Evolutionary conservation across 257 asterid species (phyloP).

Genomic region (Euphrasia confusa): DNA sequence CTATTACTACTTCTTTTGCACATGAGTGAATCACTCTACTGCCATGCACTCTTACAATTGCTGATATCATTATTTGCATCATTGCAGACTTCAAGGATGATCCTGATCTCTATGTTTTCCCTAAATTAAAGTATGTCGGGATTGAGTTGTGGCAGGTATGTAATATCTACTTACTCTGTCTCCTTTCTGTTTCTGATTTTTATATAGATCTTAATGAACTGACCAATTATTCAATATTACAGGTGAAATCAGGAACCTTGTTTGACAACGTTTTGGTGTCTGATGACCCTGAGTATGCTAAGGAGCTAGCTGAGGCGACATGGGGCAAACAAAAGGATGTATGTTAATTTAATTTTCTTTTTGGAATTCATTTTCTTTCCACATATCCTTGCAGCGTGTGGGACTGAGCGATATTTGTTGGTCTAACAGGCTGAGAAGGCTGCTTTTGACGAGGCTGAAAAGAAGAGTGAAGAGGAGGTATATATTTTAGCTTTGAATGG

Average conservation of each 20-base stretch:
- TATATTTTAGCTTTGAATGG: conserved; percentile 8
- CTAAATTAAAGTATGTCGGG: conserved; percentile 89
- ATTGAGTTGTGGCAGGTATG: conserved; percentile 97
- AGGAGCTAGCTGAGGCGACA: conserved; percentile 80
- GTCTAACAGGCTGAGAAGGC: conserved; percentile 80
- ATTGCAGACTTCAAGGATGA: conserved; percentile 86
- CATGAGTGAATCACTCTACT: not conserved
- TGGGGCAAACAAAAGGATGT: conserved; percentile 97
- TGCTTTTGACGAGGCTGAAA: conserved; percentile 89
- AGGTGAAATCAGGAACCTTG: conserved; percentile 99
- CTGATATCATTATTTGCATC: conserved; percentile 12
- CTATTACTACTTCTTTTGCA: not conserved
- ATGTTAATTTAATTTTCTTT: conserved; percentile 28
- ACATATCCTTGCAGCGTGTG: not conserved
- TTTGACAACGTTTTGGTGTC: conserved; percentile 78
- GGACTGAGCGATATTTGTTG: not conserved
- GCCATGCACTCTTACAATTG: not conserved
- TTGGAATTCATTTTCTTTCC: not conserved
- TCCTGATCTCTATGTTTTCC: conserved; percentile 88
- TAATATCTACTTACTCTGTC: not conserved
- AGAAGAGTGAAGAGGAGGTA: conserved; percentile 94
- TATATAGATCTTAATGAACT: too few relatives aligned
- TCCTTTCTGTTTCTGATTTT: not conserved
- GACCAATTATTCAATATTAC: too few relatives aligned
- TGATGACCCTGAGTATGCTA: conserved; percentile 93